phyloP scores from a whole-genome alignment of 352 stramenopile genomes.

The Thalassiosira pacifica region DNA sequence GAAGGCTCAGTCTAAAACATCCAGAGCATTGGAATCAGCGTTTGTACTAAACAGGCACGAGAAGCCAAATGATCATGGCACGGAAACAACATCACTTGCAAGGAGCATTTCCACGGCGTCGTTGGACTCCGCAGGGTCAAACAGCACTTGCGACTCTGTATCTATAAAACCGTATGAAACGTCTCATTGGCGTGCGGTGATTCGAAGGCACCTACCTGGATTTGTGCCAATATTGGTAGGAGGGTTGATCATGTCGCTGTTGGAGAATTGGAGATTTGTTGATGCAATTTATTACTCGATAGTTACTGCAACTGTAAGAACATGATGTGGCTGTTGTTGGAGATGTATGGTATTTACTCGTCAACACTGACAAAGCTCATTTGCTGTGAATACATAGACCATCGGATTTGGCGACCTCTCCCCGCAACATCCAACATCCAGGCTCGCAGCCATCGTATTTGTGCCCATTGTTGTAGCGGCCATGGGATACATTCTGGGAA shows the following conservation, averaged over 20 bases:
- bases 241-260: slow-evolving; percentile 55
- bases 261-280: slow-evolving; percentile 70
- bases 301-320: slow-evolving; percentile 66
- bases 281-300: slow-evolving; percentile 81
- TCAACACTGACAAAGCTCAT: not conserved
- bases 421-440: slow-evolving; percentile 43
- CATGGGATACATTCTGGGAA: slow-evolving; percentile 77
- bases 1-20: slow-evolving; percentile 38
- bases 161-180: slow-evolving; percentile 6
- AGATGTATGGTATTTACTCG: not conserved
- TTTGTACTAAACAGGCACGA: slow-evolving; percentile 10
- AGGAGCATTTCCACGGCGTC: slow-evolving; percentile 24
- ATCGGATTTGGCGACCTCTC: slow-evolving; percentile 80
- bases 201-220: slow-evolving; percentile 29
- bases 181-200: not conserved
- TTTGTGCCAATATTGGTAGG: slow-evolving; percentile 53
- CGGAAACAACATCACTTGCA: not conserved
- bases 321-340: not conserved
- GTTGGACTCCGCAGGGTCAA: slow-evolving; percentile 19
- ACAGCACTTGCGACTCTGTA: not conserved
- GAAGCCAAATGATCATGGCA: not conserved
- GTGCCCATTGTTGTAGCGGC: slow-evolving; percentile 77
- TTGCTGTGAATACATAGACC: slow-evolving; percentile 36
- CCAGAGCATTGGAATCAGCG: slow-evolving; percentile 42
- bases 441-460: slow-evolving; percentile 90